phyloP scores from a whole-genome alignment of 2,329 filamentous ascomycete species.

The Aspergillus awamori region DNA sequence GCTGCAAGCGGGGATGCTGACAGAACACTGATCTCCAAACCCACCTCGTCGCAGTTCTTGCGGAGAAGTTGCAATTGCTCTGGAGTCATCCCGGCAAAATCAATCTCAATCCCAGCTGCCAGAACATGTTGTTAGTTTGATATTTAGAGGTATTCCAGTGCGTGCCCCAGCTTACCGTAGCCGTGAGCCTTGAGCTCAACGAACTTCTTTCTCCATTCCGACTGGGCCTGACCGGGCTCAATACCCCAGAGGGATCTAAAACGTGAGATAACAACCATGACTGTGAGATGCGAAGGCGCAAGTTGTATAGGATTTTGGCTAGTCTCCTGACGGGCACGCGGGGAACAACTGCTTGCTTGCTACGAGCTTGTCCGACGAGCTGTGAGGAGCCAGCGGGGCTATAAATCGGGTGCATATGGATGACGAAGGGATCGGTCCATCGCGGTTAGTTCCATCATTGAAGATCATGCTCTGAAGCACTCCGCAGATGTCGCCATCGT shows the following conservation, averaged over 20 bases:
- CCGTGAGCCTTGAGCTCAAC: constrained; percentile 25
- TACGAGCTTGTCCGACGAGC: too few species aligned
- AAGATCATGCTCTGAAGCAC: too few species aligned
- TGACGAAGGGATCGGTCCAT: too few species aligned
- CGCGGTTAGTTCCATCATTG: too few species aligned
- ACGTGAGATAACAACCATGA: constrained; percentile 20
- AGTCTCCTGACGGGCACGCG: too few species aligned
- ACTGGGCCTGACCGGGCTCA: constrained; percentile 20
- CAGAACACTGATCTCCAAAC: constrained; percentile 24
- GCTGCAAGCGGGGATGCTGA: constrained; percentile 7
- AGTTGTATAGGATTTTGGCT: too few species aligned
- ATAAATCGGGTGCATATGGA: too few species aligned
- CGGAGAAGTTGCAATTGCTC: constrained; percentile 8
- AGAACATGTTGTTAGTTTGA: neutral
- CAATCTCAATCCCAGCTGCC: constrained; percentile 26
- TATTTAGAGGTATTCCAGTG: too few species aligned
- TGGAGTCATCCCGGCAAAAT: constrained; percentile 17
- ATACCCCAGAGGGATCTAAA: constrained; percentile 28
- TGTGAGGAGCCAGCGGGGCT: too few species aligned
- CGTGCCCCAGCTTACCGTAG: constrained; percentile 19
- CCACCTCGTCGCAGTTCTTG: constrained; percentile 22
- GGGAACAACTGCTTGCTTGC: too few species aligned
- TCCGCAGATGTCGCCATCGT: too few species aligned
- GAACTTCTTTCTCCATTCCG: constrained; percentile 26
- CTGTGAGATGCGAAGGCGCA: neutral